phyloP scores from a whole-genome alignment of 768 basidiomycete genomes.

The Podaxis rugospora region DNA sequence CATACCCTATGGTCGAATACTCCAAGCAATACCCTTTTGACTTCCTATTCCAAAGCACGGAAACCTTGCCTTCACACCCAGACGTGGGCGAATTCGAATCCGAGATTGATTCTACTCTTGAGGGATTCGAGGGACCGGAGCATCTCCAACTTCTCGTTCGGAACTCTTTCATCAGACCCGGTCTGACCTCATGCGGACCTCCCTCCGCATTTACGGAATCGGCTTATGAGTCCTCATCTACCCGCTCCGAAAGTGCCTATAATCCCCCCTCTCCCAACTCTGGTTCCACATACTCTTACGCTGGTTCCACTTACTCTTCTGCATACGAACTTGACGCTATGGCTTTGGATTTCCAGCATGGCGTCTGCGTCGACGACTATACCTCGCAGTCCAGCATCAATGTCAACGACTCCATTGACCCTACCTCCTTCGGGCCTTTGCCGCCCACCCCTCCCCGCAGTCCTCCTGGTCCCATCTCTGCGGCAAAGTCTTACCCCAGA shows the following conservation, averaged over 20 bases:
- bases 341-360: constrained; percentile 68
- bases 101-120: constrained; percentile 71
- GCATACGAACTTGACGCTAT: constrained; percentile 52
- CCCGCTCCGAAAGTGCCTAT: constrained; percentile 67
- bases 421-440: constrained; percentile 52
- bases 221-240: constrained; percentile 64
- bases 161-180: constrained; percentile 55
- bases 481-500: constrained; percentile 37
- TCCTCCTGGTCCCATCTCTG: constrained; percentile 33
- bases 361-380: constrained; percentile 58
- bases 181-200: constrained; percentile 60
- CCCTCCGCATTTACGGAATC: constrained; percentile 78
- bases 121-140: constrained; percentile 63
- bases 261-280: constrained; percentile 55
- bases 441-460: constrained; percentile 56
- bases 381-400: constrained; percentile 32
- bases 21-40: constrained; percentile 46
- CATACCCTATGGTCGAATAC: constrained; percentile 30
- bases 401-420: constrained; percentile 45
- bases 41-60: constrained; percentile 55
- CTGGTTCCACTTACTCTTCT: constrained; percentile 38
- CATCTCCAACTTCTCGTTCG: constrained; percentile 21
- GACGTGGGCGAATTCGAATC: constrained; percentile 67
- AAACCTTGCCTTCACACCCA: constrained; percentile 73
- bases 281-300: constrained; percentile 23